Percentiles rank a stretch among this genome's conserved stretches.
These are phyloP conservation scores for Echria macrotheca DNA, from an alignment of 495 filamentous ascomycete genomes.

Conservation along the genomic window DNA sequence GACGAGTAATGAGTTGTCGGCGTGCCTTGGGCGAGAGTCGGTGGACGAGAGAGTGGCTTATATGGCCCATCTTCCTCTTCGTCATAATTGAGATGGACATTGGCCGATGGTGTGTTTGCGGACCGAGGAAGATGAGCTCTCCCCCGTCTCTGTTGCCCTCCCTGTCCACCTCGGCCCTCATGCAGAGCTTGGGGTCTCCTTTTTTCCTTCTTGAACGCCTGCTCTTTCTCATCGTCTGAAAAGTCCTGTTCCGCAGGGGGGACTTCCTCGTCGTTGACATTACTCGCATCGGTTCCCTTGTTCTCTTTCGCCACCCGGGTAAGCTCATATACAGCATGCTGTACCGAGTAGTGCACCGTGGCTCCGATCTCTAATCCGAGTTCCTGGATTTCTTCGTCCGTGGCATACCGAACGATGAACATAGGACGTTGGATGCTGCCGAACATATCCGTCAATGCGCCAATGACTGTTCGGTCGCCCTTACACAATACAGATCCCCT, in stretches of 20 bases:
- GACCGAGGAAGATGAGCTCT: too few relatives aligned
- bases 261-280: slow-evolving; percentile 90
- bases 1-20: too few relatives aligned
- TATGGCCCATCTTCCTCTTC: slow-evolving; percentile 66
- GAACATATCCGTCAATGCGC: slow-evolving; percentile 72
- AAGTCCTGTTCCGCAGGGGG: slow-evolving; percentile 83
- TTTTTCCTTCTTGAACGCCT: slow-evolving; percentile 61
- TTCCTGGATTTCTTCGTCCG: slow-evolving; percentile 57
- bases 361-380: slow-evolving; percentile 59
- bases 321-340: slow-evolving; percentile 73
- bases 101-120: too few relatives aligned
- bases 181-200: slow-evolving; percentile 37
- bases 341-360: slow-evolving; percentile 68
- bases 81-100: slow-evolving; percentile 43
- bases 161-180: not conserved
- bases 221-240: slow-evolving; percentile 92
- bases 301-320: slow-evolving; percentile 68
- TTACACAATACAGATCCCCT: slow-evolving; percentile 76
- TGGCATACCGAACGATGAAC: slow-evolving; percentile 70
- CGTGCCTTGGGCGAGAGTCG: slow-evolving; percentile 43
- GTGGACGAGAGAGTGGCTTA: slow-evolving; percentile 61
- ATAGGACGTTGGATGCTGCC: slow-evolving; percentile 76
- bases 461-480: slow-evolving; percentile 68
- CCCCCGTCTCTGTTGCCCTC: not conserved
- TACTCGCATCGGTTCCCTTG: slow-evolving; percentile 89